Evolutionary conservation across 176 grass and related monocot species (phyloP), one percentile per base, ranked within the genome.

Genomic region (Melocanna baccifera): DNA sequence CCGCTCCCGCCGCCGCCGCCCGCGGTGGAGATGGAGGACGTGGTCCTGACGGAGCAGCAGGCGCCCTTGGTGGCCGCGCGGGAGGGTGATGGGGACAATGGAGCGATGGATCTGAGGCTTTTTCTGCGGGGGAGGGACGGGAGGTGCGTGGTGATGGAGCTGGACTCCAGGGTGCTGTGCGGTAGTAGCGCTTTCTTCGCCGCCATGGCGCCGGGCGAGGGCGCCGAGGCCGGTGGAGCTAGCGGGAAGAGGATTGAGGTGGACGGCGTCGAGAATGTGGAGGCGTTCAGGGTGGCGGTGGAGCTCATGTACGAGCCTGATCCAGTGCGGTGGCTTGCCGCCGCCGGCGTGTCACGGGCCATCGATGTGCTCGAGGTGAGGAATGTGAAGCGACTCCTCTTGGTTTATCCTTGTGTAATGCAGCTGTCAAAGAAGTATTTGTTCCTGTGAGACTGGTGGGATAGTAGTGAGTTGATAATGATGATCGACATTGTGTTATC

Each of bases 341-440:
- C 85, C 10, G 70, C 37, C 5, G 89, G 94, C 0, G 75, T 97
- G 62, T 92, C 89, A 1, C 82, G 55, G 6, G 81, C 91, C 6
- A 88, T 97, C 1, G 89, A 92, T 58, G 74, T 94, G 52, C 91
- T 97, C 9, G 91, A 97, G 91, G 94, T 97, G 66, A 83, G 88
- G 34, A 55, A 9, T 6, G 51, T 2, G 12, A 40, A 18, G 11
- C 1, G 5, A 3, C 9, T 78, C 9, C 18, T 58, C 28, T 20
- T 55, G 42, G 12, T 25, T 83, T 9, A 3, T 34, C 5, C 28
- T 55, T 22, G 9, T 20, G 55, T 74, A n/a, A 19, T 58, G 78
- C 56, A 37, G 25, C 69, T 47, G 64, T 20, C 6, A 63, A 13
- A 73, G 40, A 9, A 36, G 1, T 78, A 20, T 22, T 36, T 47